phyloP scores from a whole-genome alignment of 2,329 filamentous ascomycete genomes.

The Talaromyces amestolkiae region DNA sequence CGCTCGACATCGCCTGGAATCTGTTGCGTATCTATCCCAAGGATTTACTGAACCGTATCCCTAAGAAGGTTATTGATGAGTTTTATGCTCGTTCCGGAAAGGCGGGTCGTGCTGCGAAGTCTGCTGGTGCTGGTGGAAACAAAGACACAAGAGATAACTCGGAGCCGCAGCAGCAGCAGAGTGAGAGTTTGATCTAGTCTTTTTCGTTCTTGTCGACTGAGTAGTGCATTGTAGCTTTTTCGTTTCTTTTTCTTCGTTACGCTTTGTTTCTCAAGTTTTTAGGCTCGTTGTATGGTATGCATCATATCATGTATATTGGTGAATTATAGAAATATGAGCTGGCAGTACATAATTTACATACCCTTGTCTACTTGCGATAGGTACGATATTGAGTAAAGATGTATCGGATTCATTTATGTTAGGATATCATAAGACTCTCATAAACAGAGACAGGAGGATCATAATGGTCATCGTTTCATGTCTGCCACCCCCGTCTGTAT shows the following conservation, averaged over 20 bases:
- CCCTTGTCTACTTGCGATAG: neutral
- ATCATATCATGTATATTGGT: constrained; percentile 6
- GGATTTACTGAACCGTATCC: constrained; percentile 94
- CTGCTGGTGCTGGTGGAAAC: constrained; percentile 2
- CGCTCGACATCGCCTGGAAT: constrained; percentile 93
- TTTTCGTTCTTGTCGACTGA: constrained; percentile 24
- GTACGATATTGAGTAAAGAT: neutral
- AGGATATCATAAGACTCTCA: neutral
- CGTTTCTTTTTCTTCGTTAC: neutral
- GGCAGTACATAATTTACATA: neutral
- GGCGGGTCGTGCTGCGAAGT: constrained; percentile 24
- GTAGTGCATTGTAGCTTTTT: constrained; percentile 2
- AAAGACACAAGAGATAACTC: constrained; percentile 51
- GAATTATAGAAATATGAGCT: constrained; percentile 13
- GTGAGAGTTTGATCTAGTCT: constrained; percentile 43
- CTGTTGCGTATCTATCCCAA: constrained; percentile 96
- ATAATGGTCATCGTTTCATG: neutral
- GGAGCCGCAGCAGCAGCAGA: constrained; percentile 26
- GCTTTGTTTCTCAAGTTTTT: neutral
- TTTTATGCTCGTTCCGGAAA: constrained; percentile 67
- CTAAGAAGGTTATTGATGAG: constrained; percentile 76
- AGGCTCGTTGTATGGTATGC: neutral
- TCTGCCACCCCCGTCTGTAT: neutral
- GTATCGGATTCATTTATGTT: neutral
- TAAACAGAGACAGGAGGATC: neutral